A percentile compares a stretch with the other conserved stretches of the same genome.
These are phyloP conservation scores for Blakeslea trispora DNA, from an alignment of 371 early-diverging fungal species.

Conservation along the genomic window DNA sequence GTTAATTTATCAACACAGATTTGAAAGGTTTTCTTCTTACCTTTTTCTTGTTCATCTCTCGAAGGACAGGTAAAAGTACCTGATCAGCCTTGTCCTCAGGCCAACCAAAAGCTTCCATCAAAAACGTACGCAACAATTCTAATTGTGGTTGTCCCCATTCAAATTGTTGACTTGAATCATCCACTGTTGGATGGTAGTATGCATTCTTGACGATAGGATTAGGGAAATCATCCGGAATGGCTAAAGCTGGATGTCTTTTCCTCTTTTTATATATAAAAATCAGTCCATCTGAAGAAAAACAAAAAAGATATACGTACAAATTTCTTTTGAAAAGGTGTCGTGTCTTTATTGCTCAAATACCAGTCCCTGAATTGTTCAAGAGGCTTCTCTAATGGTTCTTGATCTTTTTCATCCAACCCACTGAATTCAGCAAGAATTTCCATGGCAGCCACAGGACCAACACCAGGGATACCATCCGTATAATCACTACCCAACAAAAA, in stretches of 20 bases:
- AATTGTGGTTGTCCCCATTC: constrained; percentile 88
- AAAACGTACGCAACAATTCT: constrained; percentile 68
- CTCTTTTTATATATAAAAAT: constrained; percentile 32
- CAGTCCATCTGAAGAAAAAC: no score
- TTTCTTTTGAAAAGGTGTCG: constrained; percentile 53
- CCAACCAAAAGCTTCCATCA: constrained; percentile 52
- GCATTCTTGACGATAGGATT: constrained; percentile 76
- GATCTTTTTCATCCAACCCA: constrained; percentile 19
- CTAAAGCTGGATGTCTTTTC: constrained; percentile 49
- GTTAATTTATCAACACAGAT: neutral
- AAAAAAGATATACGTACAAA: constrained; percentile 73
- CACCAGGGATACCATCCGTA: constrained; percentile 90
- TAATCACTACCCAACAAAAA: constrained; percentile 98
- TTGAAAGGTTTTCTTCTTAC: constrained; percentile 18
- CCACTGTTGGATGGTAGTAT: constrained; percentile 81
- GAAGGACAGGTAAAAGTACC: constrained; percentile 78
- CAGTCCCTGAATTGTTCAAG: constrained; percentile 62
- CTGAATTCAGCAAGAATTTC: constrained; percentile 82
- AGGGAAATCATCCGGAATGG: constrained; percentile 78
- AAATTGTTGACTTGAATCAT: constrained; percentile 65
- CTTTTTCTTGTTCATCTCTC: constrained; percentile 62
- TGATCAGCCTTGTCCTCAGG: constrained; percentile 52
- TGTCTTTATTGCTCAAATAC: constrained; percentile 58
- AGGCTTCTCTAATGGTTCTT: constrained; percentile 28
- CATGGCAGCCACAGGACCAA: constrained; percentile 95